phyloP scores from a whole-genome alignment of 176 grass and related monocot genomes.

The sorghum (Sorghum bicolor) region Sorghum_bicolor_NCBIv3 NC_012873.2:59166001-59166500 shows the following conservation, averaged over 20 bases:
- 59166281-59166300: constrained; percentile 1
- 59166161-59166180: background rate
- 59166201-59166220: constrained; percentile 1
- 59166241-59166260: constrained; percentile 18
- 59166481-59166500: constrained; percentile 30
- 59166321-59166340: constrained; percentile 48
- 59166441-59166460: constrained; percentile 42
- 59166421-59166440: constrained; percentile 42
- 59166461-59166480: constrained; percentile 8
- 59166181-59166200: background rate
- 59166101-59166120: background rate
- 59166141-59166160: background rate
- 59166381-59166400: constrained; percentile 33
- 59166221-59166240: background rate
- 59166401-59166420: constrained; percentile 37
- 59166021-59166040: background rate
- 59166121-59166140: background rate
- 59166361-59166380: constrained; percentile 13
- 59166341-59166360: constrained; percentile 20
- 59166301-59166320: background rate
- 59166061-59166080: background rate
- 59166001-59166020: background rate
- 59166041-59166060: background rate
- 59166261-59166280: constrained; percentile 8
- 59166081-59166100: background rate